These are phyloP conservation scores for Fragilaria crotonensis DNA, from an alignment of 108 stramenopile species.

Conservation along the genomic window DNA sequence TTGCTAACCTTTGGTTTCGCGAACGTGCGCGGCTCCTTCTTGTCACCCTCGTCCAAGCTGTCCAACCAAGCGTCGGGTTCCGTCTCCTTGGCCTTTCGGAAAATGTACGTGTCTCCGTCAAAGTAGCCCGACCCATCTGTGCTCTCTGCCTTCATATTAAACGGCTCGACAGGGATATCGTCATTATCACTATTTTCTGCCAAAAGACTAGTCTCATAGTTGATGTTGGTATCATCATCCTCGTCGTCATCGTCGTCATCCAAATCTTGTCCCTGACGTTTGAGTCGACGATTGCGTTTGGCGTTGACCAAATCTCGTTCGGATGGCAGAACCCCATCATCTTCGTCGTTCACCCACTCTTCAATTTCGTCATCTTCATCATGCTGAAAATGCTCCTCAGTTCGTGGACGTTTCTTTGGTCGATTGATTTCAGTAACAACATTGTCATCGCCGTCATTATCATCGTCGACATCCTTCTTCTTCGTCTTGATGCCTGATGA, in stretches of 20 bases:
- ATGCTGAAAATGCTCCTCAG: constrained; percentile 16
- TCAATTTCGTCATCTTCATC: constrained; percentile 43
- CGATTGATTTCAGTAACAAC: not conserved
- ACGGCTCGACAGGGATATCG: constrained; percentile 63
- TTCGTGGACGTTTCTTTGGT: constrained; percentile 7
- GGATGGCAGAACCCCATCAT: constrained; percentile 9
- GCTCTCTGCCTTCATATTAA: constrained; percentile 74
- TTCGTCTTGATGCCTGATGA: not conserved
- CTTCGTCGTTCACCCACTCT: constrained; percentile 28
- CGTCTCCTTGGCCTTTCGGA: constrained; percentile 45
- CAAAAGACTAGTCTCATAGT: constrained; percentile 23
- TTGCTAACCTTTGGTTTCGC: constrained; percentile 12
- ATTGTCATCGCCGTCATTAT: not conserved
- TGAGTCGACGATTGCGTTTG: constrained; percentile 23
- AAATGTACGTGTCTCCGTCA: constrained; percentile 81
- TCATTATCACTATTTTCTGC: constrained; percentile 26
- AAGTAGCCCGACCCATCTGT: constrained; percentile 78
- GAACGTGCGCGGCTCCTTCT: not conserved
- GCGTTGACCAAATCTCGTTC: constrained; percentile 20
- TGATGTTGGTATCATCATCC: constrained; percentile 19
- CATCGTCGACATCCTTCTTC: too few species aligned
- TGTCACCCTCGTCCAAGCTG: constrained; percentile 24
- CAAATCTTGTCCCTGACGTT: constrained; percentile 5
- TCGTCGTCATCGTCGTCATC: constrained; percentile 7
- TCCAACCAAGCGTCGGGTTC: constrained; percentile 84